phyloP scores from a whole-genome alignment of 805 yeast genomes.

The Ogataea methylovora region DNA sequence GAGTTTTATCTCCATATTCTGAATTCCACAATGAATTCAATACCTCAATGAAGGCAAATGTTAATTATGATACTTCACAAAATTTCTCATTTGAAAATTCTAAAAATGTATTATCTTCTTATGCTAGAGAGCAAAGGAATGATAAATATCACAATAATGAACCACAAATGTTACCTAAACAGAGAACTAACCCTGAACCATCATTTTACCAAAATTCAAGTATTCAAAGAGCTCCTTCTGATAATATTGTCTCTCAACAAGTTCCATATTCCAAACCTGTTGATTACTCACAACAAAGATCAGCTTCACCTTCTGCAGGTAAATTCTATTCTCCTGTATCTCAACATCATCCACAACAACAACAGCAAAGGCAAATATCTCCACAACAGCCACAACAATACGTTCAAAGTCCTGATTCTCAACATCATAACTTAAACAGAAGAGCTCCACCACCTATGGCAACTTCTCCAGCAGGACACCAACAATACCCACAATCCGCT shows the following conservation, averaged over 20 bases:
- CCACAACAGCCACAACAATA: conserved; percentile 1
- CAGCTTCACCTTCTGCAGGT: conserved; percentile 3
- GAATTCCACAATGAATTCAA: conserved; percentile 24
- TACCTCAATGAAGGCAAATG: conserved; percentile 16
- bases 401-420: conserved; percentile 6
- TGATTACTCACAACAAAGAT: neutral
- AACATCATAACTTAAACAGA: conserved; percentile 3
- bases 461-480: conserved; percentile 3
- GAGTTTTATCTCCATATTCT: conserved; percentile 28
- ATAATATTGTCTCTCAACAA: conserved; percentile 17
- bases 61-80: neutral
- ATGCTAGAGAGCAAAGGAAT: too few species aligned
- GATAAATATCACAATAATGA: neutral
- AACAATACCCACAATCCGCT: neutral
- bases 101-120: too few species aligned
- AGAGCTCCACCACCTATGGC: conserved; percentile 4
- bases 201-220: too few species aligned
- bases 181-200: conserved; percentile 12
- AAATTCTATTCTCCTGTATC: conserved; percentile 2
- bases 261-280: conserved; percentile 6
- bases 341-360: conserved; percentile 1
- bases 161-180: conserved; percentile 10
- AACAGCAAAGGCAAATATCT: conserved; percentile 2
- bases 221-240: conserved; percentile 18
- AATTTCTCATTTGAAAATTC: too few species aligned